Evolutionary conservation across 495 filamentous ascomycete genomes (phyloP).

Genomic region (Evansstolkia leycettana): DNA sequence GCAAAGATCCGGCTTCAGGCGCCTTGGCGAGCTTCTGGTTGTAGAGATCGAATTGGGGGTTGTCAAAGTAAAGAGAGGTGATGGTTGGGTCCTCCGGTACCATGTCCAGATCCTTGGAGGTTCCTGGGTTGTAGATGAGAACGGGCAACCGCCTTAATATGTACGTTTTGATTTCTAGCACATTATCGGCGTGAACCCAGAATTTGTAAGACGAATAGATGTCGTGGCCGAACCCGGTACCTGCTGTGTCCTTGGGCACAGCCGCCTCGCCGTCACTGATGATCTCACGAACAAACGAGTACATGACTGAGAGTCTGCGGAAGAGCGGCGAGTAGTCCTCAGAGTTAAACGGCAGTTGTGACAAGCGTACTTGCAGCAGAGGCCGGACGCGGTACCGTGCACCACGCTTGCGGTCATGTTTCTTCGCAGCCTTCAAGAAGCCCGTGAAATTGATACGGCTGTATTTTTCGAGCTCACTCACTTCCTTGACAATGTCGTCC

Average conservation of each 20-base stretch:
- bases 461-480: constrained; percentile 88
- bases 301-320: constrained; percentile 83
- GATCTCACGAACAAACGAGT: constrained; percentile 80
- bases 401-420: constrained; percentile 87
- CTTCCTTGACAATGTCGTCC: constrained; percentile 77
- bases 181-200: constrained; percentile 91
- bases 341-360: constrained; percentile 83
- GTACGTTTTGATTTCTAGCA: constrained; percentile 90
- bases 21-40: constrained; percentile 67
- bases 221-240: constrained; percentile 38
- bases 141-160: constrained; percentile 83
- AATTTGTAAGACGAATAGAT: constrained; percentile 91
- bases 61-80: constrained; percentile 94
- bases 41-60: constrained; percentile 71
- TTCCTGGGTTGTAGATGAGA: constrained; percentile 81
- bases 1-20: constrained; percentile 67
- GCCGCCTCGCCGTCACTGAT: constrained; percentile 41
- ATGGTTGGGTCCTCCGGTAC: constrained; percentile 75
- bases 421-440: constrained; percentile 96
- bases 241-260: constrained; percentile 26
- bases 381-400: constrained; percentile 75
- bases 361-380: constrained; percentile 76
- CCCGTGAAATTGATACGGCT: constrained; percentile 95
- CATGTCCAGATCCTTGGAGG: constrained; percentile 64
- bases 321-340: constrained; percentile 88